Base-by-base conservation (phyloP, 148 eudicot species). In the Diospyros kaki region DNA sequence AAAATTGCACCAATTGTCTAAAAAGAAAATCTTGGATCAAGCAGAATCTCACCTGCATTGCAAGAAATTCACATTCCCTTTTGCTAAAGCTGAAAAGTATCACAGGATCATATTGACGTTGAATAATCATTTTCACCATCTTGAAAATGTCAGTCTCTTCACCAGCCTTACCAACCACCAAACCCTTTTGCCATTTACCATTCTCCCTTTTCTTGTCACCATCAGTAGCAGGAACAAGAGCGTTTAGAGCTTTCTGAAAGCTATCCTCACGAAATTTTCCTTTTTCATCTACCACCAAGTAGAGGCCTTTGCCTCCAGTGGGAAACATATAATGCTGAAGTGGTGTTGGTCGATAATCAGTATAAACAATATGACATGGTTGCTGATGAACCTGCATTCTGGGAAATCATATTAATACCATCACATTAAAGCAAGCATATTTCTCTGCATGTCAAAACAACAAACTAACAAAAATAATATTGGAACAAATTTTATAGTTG, bases 281-380 rank as follows among this genome's bases (percentile, higher is more conserved):
- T 78, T 85, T 95, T 69, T 95, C 99, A 83, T 95, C 98, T 68
- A 95, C 99, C 66, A 81, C 99, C 84, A 95, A 87, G 86, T 95
- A 95, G 76, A 95, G 81, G 63, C 98, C 99, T 83, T 88, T 85
- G 63, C 97, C 98, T 43, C 99, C 99, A 68, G 93, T 79, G 58
- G 99, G 99, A 74, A 95, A 95, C 51, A 95, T 74, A 82, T 95
- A 95, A 70, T 95, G 99, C 81, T 95, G 99, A 77, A 95, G 99
- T 46, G 99, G 99, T 72, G 98, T 93, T 56, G 99, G 99, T 64
- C 99, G 83, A 75, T 93, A 95, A 84, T 95, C 99, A 48, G 99
- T 93, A 77, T 93, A 95, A 60, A 95, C 99, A 77, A 95, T 95
- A 85, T 95, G 99, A 79, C 99, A 95, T 51, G 99, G 99, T 84